A percentile compares a stretch with the other conserved stretches of the same genome.
These are phyloP conservation scores for Fusarium euwallaceae DNA, from an alignment of 2,329 filamentous ascomycete genomes.

Conservation along the genomic window DNA sequence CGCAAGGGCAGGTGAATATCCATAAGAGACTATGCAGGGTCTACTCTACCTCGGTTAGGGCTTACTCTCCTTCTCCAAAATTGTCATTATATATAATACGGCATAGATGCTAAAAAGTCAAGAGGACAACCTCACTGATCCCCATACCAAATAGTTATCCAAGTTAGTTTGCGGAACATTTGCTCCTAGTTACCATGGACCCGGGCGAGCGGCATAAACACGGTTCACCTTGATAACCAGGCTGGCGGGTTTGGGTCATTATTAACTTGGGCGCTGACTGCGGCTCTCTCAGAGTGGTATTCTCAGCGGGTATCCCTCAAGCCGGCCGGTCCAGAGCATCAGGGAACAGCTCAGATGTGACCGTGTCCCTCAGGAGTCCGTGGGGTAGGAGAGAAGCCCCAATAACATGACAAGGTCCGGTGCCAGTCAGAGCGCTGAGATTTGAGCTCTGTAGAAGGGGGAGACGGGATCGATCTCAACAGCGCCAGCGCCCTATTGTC, in stretches of 20 bases:
- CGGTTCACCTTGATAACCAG: neutral
- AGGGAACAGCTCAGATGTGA: neutral
- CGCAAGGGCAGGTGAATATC: neutral
- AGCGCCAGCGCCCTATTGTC: neutral
- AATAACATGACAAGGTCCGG: neutral
- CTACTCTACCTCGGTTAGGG: neutral
- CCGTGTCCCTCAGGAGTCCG: neutral
- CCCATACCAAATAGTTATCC: neutral
- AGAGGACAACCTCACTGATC: neutral
- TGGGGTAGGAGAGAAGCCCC: neutral
- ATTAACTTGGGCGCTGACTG: neutral
- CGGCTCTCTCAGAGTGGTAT: slow-evolving; percentile 7
- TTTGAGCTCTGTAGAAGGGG: neutral
- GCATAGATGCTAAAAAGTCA: neutral
- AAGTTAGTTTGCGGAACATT: neutral
- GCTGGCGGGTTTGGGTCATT: neutral
- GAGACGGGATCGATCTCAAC: neutral
- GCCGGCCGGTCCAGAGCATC: neutral
- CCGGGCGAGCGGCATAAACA: slow-evolving; percentile 2
- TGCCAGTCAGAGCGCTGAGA: neutral
- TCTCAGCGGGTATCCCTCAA: neutral
- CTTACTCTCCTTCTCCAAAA: neutral
- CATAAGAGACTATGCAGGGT: neutral
- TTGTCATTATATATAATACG: neutral
- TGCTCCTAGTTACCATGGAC: neutral